Evolutionary conservation across 176 grass and related monocot species (phyloP).

Genomic region (Musa troglodytarum): DNA sequence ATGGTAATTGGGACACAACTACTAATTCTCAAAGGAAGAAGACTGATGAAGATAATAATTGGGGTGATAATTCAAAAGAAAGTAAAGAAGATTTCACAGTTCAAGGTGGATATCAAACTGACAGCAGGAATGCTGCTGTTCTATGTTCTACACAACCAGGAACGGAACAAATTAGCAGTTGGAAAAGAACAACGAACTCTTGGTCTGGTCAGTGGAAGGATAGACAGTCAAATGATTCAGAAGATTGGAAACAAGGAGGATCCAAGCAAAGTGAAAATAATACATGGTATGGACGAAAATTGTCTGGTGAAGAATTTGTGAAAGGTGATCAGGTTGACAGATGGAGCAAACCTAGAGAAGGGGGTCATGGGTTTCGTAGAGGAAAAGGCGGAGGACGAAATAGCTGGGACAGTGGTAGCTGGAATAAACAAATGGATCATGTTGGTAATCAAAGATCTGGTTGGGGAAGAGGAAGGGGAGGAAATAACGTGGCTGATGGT

Average conservation of each 20-base stretch:
- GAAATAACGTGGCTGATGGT: background rate
- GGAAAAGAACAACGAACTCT: background rate
- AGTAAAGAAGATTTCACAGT: background rate
- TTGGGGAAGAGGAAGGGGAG: slow-evolving; percentile 9
- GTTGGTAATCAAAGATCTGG: background rate
- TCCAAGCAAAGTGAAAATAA: background rate
- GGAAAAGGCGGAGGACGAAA: background rate
- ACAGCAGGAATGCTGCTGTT: background rate
- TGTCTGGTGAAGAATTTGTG: background rate
- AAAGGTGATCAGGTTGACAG: background rate
- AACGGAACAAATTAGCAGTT: background rate
- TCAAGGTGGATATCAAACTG: background rate
- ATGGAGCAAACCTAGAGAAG: background rate
- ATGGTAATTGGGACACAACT: background rate
- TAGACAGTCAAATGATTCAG: too few relatives aligned
- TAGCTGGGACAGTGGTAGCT: background rate
- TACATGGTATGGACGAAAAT: background rate
- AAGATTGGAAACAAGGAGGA: background rate
- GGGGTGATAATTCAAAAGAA: background rate
- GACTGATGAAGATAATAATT: background rate
- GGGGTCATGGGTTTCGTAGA: background rate
- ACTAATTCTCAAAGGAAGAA: background rate
- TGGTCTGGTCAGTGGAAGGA: background rate
- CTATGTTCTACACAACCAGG: background rate
- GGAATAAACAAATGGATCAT: background rate